phyloP scores from a whole-genome alignment of 495 filamentous ascomycete species.

The Aspergillus taichungensis region DNA sequence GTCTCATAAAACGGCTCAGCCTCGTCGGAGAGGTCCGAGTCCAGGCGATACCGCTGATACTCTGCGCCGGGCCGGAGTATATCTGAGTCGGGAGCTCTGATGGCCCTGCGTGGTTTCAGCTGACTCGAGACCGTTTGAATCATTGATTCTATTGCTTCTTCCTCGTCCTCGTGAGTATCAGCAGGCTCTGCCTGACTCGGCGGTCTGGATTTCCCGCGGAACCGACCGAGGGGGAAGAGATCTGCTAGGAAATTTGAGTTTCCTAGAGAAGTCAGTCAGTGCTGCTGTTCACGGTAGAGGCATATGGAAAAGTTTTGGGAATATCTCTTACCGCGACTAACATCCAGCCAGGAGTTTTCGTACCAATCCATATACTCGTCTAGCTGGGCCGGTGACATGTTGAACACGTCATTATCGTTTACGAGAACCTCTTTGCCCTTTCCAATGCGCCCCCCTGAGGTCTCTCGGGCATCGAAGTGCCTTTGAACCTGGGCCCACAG shows the following conservation, averaged over 20 bases:
- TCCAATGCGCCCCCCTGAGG: conserved; percentile 16
- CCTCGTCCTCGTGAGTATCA: conserved; percentile 9
- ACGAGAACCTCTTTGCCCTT: conserved; percentile 41
- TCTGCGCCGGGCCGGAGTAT: conserved; percentile 41
- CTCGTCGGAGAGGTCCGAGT: conserved; percentile 45
- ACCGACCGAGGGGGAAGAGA: conserved; percentile 40
- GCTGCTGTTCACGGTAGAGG: background rate
- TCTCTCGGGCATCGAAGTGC: conserved; percentile 24
- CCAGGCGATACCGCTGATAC: conserved; percentile 49
- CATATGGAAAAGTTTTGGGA: background rate
- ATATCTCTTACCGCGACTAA: conserved; percentile 14
- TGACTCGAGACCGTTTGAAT: conserved; percentile 30
- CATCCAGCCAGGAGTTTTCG: conserved; percentile 60
- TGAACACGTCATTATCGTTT: conserved; percentile 58
- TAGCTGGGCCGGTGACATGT: conserved; percentile 57
- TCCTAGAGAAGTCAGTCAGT: too few relatives aligned
- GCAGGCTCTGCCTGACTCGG: background rate
- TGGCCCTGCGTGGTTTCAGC: conserved; percentile 22
- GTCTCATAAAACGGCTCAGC: conserved; percentile 48
- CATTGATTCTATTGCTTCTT: conserved; percentile 24
- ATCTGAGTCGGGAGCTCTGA: conserved; percentile 20
- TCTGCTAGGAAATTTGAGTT: conserved; percentile 32
- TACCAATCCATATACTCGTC: conserved; percentile 88
- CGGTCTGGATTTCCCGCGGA: conserved; percentile 7
- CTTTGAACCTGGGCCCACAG: conserved; percentile 54